A percentile compares a stretch with the other conserved stretches of the same genome.
Conservation (phyloP, 2,329 filamentous ascomycete species). For the Microcera coccophila region DNA sequence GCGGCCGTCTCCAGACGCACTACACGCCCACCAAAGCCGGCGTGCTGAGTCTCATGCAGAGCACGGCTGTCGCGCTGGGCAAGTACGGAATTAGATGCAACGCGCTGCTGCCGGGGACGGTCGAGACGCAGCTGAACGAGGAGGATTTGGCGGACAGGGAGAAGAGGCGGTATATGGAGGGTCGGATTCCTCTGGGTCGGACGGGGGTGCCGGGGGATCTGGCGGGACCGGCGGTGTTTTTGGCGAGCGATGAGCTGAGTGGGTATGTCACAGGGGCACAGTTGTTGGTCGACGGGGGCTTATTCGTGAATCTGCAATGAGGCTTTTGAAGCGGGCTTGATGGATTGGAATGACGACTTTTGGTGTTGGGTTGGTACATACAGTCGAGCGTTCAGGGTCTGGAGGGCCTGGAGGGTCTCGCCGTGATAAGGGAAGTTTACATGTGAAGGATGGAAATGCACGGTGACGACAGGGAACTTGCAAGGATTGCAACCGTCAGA, state of each 20-base stretch:
- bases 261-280: slow-evolving; percentile 80
- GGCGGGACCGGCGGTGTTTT: slow-evolving; percentile 78
- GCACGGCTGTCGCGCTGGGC: slow-evolving; percentile 73
- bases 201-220: slow-evolving; percentile 71
- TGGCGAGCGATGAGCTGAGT: slow-evolving; percentile 74
- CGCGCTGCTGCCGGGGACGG: slow-evolving; percentile 76
- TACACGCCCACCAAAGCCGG: slow-evolving; percentile 90
- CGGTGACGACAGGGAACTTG: not conserved
- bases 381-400: too few relatives aligned
- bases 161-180: slow-evolving; percentile 77
- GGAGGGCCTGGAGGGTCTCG: too few relatives aligned
- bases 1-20: slow-evolving; percentile 74
- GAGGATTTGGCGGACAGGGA: slow-evolving; percentile 68
- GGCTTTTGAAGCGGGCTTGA: not conserved
- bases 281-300: slow-evolving; percentile 78
- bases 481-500: not conserved
- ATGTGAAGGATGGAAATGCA: not conserved
- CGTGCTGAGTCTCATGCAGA: slow-evolving; percentile 77
- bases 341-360: not conserved
- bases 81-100: slow-evolving; percentile 76
- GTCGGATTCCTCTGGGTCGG: slow-evolving; percentile 72
- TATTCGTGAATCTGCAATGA: slow-evolving; percentile 85
- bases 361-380: too few relatives aligned
- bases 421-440: too few relatives aligned
- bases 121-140: slow-evolving; percentile 80